A percentile compares a stretch with the other conserved stretches of the same genome.
These are phyloP conservation scores for Tolypocladium amazonense DNA, from an alignment of 2,329 filamentous ascomycete genomes.

Conservation along the genomic window DNA sequence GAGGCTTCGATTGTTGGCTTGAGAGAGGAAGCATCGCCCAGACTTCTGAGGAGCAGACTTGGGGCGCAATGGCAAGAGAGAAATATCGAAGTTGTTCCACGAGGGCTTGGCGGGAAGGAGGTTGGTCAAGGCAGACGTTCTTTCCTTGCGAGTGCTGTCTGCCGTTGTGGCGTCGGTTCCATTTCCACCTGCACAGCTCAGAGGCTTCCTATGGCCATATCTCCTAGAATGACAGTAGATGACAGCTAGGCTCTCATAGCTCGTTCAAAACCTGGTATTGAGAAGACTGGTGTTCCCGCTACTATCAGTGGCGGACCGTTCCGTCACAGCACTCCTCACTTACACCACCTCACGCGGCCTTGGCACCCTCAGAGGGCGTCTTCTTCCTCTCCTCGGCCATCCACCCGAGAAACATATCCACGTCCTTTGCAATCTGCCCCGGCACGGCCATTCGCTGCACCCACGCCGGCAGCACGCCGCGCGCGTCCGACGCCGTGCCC, in stretches of 20 bases:
- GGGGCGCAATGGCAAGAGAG: neutral
- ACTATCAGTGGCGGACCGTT: neutral
- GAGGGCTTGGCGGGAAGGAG: neutral
- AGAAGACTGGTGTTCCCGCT: neutral
- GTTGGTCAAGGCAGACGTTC: neutral
- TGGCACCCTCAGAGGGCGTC: neutral
- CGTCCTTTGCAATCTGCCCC: constrained; percentile 57
- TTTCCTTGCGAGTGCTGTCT: neutral
- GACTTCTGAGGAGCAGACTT: neutral
- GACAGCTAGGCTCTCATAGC: neutral
- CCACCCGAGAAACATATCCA: constrained; percentile 58
- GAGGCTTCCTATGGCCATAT: too few species aligned
- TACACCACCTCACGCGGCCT: neutral
- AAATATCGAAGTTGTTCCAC: neutral
- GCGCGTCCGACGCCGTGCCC: constrained; percentile 64
- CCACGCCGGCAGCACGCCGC: constrained; percentile 53
- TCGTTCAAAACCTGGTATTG: neutral
- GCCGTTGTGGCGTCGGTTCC: too few species aligned
- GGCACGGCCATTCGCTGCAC: constrained; percentile 55
- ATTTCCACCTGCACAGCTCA: too few species aligned
- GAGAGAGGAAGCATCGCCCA: neutral
- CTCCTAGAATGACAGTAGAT: neutral
- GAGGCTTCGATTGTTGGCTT: neutral
- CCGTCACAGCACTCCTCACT: neutral
- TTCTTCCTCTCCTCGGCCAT: constrained; percentile 33